These are phyloP conservation scores for Diaporthe sp. DNA, from an alignment of 2,329 filamentous ascomycete species.

Conservation along the genomic window DNA sequence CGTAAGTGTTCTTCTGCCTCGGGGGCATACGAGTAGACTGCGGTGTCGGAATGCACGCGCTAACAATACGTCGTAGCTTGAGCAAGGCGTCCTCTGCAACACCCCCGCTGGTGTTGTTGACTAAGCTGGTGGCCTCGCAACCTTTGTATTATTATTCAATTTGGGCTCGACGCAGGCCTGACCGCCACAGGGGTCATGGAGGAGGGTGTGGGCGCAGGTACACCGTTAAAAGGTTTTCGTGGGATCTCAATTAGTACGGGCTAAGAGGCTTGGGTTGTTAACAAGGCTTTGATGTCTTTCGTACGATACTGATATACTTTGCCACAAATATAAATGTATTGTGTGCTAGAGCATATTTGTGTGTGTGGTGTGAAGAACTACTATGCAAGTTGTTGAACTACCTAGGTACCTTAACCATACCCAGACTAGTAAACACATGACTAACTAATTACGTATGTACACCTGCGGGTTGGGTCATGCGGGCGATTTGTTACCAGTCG, in stretches of 20 bases:
- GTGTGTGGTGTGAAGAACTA: no score
- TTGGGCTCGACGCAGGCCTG: not conserved
- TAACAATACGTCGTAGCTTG: conserved; percentile 39
- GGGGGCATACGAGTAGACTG: no score
- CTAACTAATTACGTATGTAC: no score
- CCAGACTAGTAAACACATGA: not conserved
- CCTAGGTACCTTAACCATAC: no score
- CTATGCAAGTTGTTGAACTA: no score
- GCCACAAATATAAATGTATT: not conserved
- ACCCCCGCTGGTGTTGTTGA: conserved; percentile 42
- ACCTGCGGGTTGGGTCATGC: no score
- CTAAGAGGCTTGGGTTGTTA: not conserved
- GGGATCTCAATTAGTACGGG: not conserved
- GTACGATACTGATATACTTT: not conserved
- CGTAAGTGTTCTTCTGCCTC: conserved; percentile 35
- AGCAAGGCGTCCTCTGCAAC: conserved; percentile 47
- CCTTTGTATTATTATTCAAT: not conserved
- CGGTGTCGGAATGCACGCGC: not conserved
- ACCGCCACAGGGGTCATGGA: not conserved
- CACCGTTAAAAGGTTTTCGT: not conserved
- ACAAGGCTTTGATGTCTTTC: not conserved
- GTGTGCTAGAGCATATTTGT: no score
- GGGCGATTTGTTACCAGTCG: not conserved
- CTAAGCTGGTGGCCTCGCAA: conserved; percentile 23
- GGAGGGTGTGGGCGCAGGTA: no score